A percentile compares a stretch with the other conserved stretches of the same genome.
Conservation (phyloP, 768 basidiomycete genomes). For the Mycena belliarum region DNA sequence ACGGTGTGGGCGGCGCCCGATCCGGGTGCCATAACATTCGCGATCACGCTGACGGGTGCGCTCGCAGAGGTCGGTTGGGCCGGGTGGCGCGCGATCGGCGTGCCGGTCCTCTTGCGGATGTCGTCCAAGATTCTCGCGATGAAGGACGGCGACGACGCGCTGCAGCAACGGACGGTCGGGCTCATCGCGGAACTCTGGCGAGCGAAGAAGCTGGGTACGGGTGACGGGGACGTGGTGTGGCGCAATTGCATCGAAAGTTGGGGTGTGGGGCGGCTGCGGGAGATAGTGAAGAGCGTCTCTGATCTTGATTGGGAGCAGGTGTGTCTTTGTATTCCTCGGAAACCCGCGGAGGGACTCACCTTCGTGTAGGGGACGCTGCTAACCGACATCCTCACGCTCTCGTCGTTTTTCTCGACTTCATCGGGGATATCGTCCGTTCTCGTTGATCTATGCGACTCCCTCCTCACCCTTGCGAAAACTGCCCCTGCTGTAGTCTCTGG, state of each 20-base stretch:
- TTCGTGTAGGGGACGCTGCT: conserved; percentile 48
- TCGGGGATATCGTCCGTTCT: conserved; percentile 38
- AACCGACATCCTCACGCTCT: conserved; percentile 54
- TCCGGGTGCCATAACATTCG: conserved; percentile 39
- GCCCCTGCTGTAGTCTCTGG: conserved; percentile 22
- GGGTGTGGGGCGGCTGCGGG: conserved; percentile 42
- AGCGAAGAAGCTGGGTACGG: conserved; percentile 45
- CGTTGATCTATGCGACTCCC: conserved; percentile 44
- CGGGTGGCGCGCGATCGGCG: conserved; percentile 72
- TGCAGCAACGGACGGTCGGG: conserved; percentile 44
- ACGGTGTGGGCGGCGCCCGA: conserved; percentile 40
- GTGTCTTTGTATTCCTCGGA: conserved; percentile 1
- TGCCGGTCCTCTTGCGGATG: conserved; percentile 58
- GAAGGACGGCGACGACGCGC: conserved; percentile 28
- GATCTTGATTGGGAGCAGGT: conserved; percentile 12
- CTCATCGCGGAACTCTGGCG: conserved; percentile 52
- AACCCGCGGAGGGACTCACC: neutral
- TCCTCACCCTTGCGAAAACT: conserved; percentile 35
- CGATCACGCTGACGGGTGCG: conserved; percentile 55
- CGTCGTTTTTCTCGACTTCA: conserved; percentile 49
- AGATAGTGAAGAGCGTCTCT: conserved; percentile 34
- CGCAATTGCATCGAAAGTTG: conserved; percentile 53
- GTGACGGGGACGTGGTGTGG: conserved; percentile 61
- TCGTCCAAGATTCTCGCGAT: conserved; percentile 42
- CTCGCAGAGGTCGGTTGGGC: conserved; percentile 71